Conservation (phyloP, 768 basidiomycete genomes). For the Agrocybe chaxingu region DNA sequence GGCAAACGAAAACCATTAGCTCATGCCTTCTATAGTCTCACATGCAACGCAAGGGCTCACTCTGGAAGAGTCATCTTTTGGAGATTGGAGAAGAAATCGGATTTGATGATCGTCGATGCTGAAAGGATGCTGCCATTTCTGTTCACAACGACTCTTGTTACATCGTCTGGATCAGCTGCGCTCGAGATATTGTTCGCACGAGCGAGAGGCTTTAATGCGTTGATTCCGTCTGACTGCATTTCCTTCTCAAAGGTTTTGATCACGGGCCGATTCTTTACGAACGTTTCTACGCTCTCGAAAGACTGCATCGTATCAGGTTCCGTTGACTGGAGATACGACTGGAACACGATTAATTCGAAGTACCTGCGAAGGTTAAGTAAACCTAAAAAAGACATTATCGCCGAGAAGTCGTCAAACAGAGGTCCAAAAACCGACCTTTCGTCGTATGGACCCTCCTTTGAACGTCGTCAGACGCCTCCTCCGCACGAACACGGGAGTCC, state of each 20-base stretch:
- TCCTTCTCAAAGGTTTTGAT: conserved; percentile 96
- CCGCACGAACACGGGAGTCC: conserved; percentile 70
- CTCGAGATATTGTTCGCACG: conserved; percentile 64
- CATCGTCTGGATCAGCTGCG: conserved; percentile 87
- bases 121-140: conserved; percentile 85
- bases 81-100: conserved; percentile 88
- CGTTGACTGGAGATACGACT: conserved; percentile 81
- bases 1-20: not conserved
- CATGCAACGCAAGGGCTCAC: conserved; percentile 32
- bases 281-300: conserved; percentile 76
- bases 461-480: conserved; percentile 70
- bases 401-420: not conserved
- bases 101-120: conserved; percentile 91
- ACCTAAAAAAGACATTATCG: conserved; percentile 35
- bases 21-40: not conserved
- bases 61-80: conserved; percentile 98
- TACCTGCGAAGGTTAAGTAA: conserved; percentile 81
- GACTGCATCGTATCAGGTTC: conserved; percentile 77
- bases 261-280: conserved; percentile 83
- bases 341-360: conserved; percentile 84
- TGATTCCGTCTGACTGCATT: conserved; percentile 69
- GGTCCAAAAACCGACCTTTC: conserved; percentile 49
- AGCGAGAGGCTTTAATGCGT: conserved; percentile 80
- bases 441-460: conserved; percentile 65
- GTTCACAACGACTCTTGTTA: conserved; percentile 78